Evolutionary conservation across 495 filamentous ascomycete genomes (phyloP), one percentile per base, ranked within the genome.

Genomic region (Chaetomium cochliodes): DNA sequence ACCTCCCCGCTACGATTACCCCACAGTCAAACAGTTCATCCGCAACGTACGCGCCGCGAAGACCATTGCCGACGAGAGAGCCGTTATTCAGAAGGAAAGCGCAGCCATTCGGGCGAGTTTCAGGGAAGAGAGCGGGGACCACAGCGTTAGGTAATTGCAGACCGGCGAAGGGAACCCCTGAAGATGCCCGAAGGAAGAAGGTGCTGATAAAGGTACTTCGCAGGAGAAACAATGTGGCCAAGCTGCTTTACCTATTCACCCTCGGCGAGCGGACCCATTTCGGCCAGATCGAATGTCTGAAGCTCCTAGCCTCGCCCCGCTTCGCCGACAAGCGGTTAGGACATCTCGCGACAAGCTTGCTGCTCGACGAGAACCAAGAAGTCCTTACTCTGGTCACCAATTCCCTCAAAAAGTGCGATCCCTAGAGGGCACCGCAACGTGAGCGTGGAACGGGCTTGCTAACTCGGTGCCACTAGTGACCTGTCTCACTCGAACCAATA

Each of bases 201-300:
- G 26, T 70, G 65, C 67, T 72, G 63, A 72, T 57, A 56, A 44
- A 22, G 41, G 44, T 30, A n/a, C 18, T 54, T 53, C 44, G 66
- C 76, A 97, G 93, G 82, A 87, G 94, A 74, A 98, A 98, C 81
- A 98, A 98, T 84, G 96, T 98, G 63, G 93, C 94, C 66, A 98
- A 98, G 76, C 86, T 98, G 22, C 84, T 98, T 46, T 98, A 98
- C 72, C 91, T 98, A 58, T 98, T 98, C 76, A 98, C 94, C 2
- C 85, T 98, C n/a, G 94, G 94, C 62, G 94, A 98, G 77, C 85
- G 94, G 64, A 98, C 94, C 65, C 94, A 98, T 80, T 98, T 98
- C 74, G 94, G 94, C 58, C 94, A 98, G 81, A 98, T 98, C 78
- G 94, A 98, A 88, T 98, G 94, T 77, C 84, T 98, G 73, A 98